These are phyloP conservation scores for Dendrobium chrysotoxum DNA, from an alignment of 106 monocot genomes.

Conservation along the genomic window DNA sequence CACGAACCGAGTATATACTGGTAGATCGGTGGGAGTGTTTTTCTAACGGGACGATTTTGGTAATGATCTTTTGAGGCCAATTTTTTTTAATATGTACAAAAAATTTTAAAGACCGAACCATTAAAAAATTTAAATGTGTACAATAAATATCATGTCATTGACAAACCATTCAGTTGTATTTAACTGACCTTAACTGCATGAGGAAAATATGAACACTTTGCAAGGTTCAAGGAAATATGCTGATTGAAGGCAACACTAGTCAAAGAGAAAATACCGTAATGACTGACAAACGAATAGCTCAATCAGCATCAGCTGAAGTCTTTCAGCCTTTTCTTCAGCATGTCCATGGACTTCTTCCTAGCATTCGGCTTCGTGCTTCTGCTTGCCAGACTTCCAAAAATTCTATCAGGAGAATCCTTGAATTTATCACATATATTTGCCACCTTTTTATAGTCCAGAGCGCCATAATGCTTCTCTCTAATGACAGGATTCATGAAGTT, in stretches of 20 bases:
- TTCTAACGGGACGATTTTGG: too few relatives aligned
- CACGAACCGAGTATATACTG: too few relatives aligned
- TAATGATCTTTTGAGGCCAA: too few relatives aligned
- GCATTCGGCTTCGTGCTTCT: conserved; percentile 43
- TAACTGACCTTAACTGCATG: neutral
- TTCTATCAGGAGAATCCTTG: conserved; percentile 34
- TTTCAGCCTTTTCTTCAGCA: conserved; percentile 50
- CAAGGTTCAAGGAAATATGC: neutral
- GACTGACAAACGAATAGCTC: neutral
- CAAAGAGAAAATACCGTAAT: neutral
- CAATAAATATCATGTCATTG: too few relatives aligned
- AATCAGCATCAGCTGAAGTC: conserved; percentile 37
- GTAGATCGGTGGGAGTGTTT: too few relatives aligned
- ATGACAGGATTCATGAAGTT: conserved; percentile 75
- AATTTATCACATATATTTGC: conserved; percentile 61
- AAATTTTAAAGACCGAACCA: too few relatives aligned
- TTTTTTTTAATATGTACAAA: too few relatives aligned
- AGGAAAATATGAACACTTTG: neutral
- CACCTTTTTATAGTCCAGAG: conserved; percentile 61
- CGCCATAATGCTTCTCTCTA: conserved; percentile 49
- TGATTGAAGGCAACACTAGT: neutral
- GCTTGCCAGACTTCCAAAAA: conserved; percentile 28
- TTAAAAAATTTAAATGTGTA: too few relatives aligned
- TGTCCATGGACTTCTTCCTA: conserved; percentile 30
- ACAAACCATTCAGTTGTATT: neutral